phyloP scores from a whole-genome alignment of 805 yeast species.

The Metschnikowia matae region DNA sequence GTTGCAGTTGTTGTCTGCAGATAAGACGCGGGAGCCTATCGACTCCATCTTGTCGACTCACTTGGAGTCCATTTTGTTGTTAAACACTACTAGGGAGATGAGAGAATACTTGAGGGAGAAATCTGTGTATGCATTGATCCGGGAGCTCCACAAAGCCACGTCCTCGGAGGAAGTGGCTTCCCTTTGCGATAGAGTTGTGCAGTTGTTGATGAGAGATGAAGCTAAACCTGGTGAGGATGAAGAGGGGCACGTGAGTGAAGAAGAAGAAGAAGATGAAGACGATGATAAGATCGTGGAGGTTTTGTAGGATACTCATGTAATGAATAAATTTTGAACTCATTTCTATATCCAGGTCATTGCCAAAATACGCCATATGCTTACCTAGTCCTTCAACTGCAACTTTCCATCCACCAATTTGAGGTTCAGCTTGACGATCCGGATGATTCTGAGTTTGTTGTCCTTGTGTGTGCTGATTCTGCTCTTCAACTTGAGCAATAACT shows the following conservation, averaged over 20 bases:
- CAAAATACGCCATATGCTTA: neutral
- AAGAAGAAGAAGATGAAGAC: conserved; percentile 49
- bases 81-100: conserved; percentile 69
- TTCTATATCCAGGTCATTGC: neutral
- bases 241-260: conserved; percentile 34
- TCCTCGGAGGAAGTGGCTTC: conserved; percentile 49
- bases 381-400: conserved; percentile 34
- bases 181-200: conserved; percentile 78
- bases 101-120: conserved; percentile 78
- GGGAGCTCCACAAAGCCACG: conserved; percentile 74
- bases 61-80: conserved; percentile 71
- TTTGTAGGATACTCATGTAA: conserved; percentile 23
- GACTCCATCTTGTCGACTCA: conserved; percentile 62
- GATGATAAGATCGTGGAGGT: conserved; percentile 52
- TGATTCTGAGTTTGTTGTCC: conserved; percentile 59
- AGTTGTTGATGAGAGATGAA: conserved; percentile 91
- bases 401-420: conserved; percentile 51
- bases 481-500: conserved; percentile 56
- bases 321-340: neutral
- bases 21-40: conserved; percentile 72
- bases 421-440: conserved; percentile 51
- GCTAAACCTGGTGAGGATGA: conserved; percentile 35
- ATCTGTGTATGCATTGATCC: conserved; percentile 78
- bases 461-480: conserved; percentile 60
- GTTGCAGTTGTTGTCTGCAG: conserved; percentile 71